A percentile compares a stretch with the other conserved stretches of the same genome.
phyloP scores from a whole-genome alignment of 2,329 filamentous ascomycete genomes.

The Fusarium pseudonygamai region DNA sequence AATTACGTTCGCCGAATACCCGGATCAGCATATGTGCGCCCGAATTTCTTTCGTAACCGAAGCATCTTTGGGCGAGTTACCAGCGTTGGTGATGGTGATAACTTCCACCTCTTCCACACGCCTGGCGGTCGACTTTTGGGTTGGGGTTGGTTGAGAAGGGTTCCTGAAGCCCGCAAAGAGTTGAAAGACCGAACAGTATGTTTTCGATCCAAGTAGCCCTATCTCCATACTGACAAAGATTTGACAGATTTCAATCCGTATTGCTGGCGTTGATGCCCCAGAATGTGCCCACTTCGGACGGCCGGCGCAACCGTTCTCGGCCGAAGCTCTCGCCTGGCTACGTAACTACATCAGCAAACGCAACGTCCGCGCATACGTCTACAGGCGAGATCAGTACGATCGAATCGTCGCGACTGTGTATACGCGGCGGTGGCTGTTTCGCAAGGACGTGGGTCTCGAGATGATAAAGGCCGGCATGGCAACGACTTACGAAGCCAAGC shows the following conservation, averaged over 20 bases:
- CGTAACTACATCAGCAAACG: conserved; percentile 74
- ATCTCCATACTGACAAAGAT: conserved; percentile 25
- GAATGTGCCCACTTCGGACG: conserved; percentile 93
- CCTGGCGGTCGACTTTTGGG: conserved; percentile 87
- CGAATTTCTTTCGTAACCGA: conserved; percentile 76
- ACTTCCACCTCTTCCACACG: conserved; percentile 93
- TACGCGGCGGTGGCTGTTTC: conserved; percentile 73
- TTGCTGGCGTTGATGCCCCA: conserved; percentile 93
- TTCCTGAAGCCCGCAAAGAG: conserved; percentile 74
- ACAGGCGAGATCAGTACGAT: conserved; percentile 90
- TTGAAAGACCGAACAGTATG: conserved; percentile 81
- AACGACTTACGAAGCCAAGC: conserved; percentile 93
- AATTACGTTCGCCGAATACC: conserved; percentile 87
- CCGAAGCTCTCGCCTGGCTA: conserved; percentile 87
- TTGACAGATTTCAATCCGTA: conserved; percentile 80
- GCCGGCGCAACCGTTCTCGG: conserved; percentile 83
- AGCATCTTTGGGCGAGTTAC: conserved; percentile 88
- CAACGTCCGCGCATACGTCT: conserved; percentile 83
- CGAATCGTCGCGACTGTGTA: conserved; percentile 88
- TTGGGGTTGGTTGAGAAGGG: conserved; percentile 89
- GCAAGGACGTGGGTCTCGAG: conserved; percentile 84
- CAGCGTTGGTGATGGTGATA: conserved; percentile 95
- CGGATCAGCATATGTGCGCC: conserved; percentile 77
- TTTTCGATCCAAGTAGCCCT: conserved; percentile 13
- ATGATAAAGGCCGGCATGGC: conserved; percentile 89